A percentile compares a stretch with the other conserved stretches of the same genome.
phyloP scores from a whole-genome alignment of 23 red algal species.

The Cyanidium caldarium region DNA sequence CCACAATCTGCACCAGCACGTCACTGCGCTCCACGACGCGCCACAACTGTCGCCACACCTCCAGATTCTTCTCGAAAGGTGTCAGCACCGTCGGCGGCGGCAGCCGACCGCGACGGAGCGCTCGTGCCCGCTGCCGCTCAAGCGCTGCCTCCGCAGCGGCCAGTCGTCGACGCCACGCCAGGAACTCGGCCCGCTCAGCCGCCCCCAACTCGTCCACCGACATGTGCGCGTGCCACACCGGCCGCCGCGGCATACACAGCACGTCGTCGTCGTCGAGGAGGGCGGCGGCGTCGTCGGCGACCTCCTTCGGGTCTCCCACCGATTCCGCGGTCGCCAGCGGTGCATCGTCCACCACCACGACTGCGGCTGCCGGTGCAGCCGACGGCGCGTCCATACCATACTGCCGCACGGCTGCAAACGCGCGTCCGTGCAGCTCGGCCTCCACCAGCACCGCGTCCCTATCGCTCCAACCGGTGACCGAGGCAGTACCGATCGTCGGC shows the following conservation, averaged over 20 bases:
- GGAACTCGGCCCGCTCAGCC: slow-evolving; percentile 43
- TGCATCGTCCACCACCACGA: too few species aligned
- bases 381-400: too few species aligned
- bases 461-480: too few species aligned
- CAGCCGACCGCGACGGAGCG: slow-evolving; percentile 4
- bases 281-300: too few species aligned
- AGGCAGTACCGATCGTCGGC: too few species aligned
- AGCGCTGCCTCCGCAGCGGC: slow-evolving; percentile 34
- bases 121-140: background rate
- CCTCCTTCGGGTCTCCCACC: too few species aligned
- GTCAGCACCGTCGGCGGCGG: slow-evolving; percentile 34
- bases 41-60: slow-evolving; percentile 98
- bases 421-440: too few species aligned
- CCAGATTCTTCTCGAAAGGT: slow-evolving; percentile 95
- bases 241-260: slow-evolving; percentile 62
- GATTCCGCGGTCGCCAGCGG: too few species aligned
- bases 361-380: too few species aligned
- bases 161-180: slow-evolving; percentile 45
- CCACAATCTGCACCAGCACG: slow-evolving; percentile 82
- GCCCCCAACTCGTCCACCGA: slow-evolving; percentile 18
- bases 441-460: too few species aligned
- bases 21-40: slow-evolving; percentile 81
- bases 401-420: too few species aligned
- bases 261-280: too few species aligned
- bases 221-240: slow-evolving; percentile 33